Evolutionary conservation across 345 rosid genomes (phyloP).

Genomic region (Balakata baccata): DNA sequence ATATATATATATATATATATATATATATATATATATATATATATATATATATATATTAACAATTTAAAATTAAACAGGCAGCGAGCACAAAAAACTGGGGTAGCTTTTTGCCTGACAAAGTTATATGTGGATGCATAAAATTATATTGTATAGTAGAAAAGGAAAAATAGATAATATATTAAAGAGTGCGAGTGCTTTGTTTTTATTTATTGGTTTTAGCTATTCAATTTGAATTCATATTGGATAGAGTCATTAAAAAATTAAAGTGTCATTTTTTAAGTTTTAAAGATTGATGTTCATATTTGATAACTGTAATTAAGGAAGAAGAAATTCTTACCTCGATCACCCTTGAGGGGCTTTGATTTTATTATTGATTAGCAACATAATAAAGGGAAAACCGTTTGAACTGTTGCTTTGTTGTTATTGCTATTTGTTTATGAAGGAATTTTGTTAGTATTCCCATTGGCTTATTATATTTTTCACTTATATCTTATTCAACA

Average conservation of each 20-base stretch:
- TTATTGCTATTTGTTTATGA: constrained; percentile 19
- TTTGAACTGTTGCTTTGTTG: constrained; percentile 18
- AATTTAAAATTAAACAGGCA: neutral
- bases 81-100: constrained; percentile 13
- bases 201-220: no score
- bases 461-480: constrained; percentile 15
- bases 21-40: no score
- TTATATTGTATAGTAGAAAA: neutral
- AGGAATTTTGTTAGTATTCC: constrained; percentile 7
- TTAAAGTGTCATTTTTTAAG: no score
- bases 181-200: neutral
- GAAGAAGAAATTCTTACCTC: no score
- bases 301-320: no score
- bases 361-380: neutral
- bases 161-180: constrained; percentile 3
- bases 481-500: constrained; percentile 12
- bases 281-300: no score
- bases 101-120: neutral
- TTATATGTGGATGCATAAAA: neutral
- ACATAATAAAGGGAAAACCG: constrained; percentile 2
- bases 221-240: no score
- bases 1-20: no score
- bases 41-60: no score
- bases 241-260: no score
- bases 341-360: no score